A percentile compares a stretch with the other conserved stretches of the same genome.
These are phyloP conservation scores for Aspergillus phoenicis DNA, from an alignment of 2,329 filamentous ascomycete species.

Conservation along the genomic window DNA sequence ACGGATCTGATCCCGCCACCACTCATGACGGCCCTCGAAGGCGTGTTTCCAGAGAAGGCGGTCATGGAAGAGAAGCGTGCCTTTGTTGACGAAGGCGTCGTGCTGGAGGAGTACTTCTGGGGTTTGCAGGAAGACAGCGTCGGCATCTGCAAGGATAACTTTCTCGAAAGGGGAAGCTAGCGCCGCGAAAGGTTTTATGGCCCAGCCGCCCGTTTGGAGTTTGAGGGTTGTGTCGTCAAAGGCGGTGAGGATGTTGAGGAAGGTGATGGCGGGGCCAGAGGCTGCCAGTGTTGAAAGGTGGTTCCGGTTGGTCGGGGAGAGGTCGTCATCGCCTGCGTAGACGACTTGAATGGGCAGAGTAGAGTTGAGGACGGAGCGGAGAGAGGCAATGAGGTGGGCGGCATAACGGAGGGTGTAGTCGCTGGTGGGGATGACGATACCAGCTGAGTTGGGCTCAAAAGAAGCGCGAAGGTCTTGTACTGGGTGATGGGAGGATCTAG, in stretches of 20 bases:
- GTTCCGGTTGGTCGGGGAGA: neutral
- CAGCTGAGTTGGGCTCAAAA: conserved; percentile 3
- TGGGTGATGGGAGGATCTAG: neutral
- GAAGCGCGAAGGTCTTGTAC: conserved; percentile 7
- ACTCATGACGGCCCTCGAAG: conserved; percentile 4
- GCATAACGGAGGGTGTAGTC: conserved; percentile 14
- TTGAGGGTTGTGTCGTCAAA: conserved; percentile 10
- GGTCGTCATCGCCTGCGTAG: conserved; percentile 10
- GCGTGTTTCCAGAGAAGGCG: conserved; percentile 7
- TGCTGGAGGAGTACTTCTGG: conserved; percentile 11
- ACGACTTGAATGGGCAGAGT: conserved; percentile 10
- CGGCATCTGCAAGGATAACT: conserved; percentile 10
- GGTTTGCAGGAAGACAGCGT: conserved; percentile 12
- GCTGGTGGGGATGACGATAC: conserved; percentile 16
- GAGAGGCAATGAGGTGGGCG: conserved; percentile 2
- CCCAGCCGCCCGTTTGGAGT: conserved; percentile 10
- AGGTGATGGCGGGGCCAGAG: conserved; percentile 6
- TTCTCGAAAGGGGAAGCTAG: conserved; percentile 11
- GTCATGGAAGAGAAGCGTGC: conserved; percentile 10
- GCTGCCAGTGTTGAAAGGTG: neutral
- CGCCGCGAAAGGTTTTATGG: conserved; percentile 14
- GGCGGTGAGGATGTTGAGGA: conserved; percentile 12
- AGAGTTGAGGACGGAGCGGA: conserved; percentile 11
- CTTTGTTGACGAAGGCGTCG: neutral
- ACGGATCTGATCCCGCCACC: conserved; percentile 6